Evolutionary conservation across 345 rosid species (phyloP).

Genomic region (Draba incana): DNA sequence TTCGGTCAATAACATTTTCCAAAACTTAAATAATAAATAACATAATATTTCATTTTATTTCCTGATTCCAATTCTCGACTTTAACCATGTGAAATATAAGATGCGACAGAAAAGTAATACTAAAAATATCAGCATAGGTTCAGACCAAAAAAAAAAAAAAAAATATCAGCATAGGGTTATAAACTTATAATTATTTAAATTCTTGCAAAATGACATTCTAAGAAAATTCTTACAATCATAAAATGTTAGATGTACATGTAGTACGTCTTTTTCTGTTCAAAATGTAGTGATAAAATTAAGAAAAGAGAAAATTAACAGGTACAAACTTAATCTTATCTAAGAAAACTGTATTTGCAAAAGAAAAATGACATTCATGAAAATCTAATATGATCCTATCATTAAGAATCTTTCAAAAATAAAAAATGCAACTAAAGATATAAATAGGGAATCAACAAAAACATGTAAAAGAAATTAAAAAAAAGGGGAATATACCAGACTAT

Average conservation of each 20-base stretch:
- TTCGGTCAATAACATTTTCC: slow-evolving; percentile 17
- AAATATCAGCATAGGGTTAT: not conserved
- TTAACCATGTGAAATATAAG: not conserved
- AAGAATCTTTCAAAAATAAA: not conserved
- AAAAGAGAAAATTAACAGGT: no score
- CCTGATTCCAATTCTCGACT: not conserved
- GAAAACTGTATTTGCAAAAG: not conserved
- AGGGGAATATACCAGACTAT: slow-evolving; percentile 33
- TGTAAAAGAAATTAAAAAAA: not conserved
- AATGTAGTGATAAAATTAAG: not conserved
- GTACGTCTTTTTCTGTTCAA: not conserved
- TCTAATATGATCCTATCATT: not conserved
- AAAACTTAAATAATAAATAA: not conserved
- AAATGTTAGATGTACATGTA: slow-evolving; percentile 3
- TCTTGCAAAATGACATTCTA: not conserved
- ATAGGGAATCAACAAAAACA: slow-evolving; percentile 19
- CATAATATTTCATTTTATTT: not conserved
- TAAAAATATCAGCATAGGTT: not conserved
- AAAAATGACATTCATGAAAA: slow-evolving; percentile 7
- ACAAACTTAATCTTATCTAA: not conserved
- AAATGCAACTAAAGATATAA: slow-evolving; percentile 10
- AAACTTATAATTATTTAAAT: not conserved
- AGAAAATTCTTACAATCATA: not conserved
- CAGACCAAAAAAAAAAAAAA: no score
- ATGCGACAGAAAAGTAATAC: not conserved